phyloP scores from a whole-genome alignment of 352 stramenopile species.

The Pythium dissotocum region DNA sequence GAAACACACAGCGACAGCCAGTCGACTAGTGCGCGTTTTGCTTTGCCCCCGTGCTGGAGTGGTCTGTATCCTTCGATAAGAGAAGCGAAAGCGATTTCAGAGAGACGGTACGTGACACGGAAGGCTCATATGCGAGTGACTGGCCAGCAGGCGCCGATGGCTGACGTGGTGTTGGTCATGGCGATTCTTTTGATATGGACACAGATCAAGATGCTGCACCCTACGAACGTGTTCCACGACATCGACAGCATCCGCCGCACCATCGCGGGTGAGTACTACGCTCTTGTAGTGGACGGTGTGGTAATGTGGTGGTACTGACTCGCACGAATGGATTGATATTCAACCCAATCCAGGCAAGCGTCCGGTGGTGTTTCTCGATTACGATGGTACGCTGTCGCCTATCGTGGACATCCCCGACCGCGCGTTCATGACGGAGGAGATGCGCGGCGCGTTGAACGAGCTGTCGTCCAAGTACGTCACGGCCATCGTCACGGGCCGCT shows the following conservation, averaged over 20 bases:
- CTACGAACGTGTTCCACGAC: conserved; percentile 58
- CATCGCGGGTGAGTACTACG: conserved; percentile 40
- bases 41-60: conserved; percentile 7
- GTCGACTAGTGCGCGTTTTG: conserved; percentile 6
- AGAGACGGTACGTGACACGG: neutral
- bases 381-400: conserved; percentile 74
- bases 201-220: conserved; percentile 40
- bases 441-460: conserved; percentile 52
- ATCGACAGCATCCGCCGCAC: conserved; percentile 56
- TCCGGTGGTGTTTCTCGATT: conserved; percentile 74
- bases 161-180: neutral
- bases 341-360: conserved; percentile 46
- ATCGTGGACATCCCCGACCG: conserved; percentile 76
- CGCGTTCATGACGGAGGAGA: conserved; percentile 69
- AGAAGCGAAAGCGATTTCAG: neutral
- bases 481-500: conserved; percentile 72
- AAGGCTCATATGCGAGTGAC: conserved; percentile 2
- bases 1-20: neutral
- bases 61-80: neutral
- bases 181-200: neutral
- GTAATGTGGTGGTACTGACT: neutral
- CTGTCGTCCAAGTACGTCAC: conserved; percentile 73
- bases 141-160: conserved; percentile 1
- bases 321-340: conserved; percentile 1
- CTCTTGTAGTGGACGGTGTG: neutral